Percentiles rank a stretch among this genome's conserved stretches.
phyloP scores from a whole-genome alignment of 2,329 filamentous ascomycete genomes.

The Zarea fungicola region DNA sequence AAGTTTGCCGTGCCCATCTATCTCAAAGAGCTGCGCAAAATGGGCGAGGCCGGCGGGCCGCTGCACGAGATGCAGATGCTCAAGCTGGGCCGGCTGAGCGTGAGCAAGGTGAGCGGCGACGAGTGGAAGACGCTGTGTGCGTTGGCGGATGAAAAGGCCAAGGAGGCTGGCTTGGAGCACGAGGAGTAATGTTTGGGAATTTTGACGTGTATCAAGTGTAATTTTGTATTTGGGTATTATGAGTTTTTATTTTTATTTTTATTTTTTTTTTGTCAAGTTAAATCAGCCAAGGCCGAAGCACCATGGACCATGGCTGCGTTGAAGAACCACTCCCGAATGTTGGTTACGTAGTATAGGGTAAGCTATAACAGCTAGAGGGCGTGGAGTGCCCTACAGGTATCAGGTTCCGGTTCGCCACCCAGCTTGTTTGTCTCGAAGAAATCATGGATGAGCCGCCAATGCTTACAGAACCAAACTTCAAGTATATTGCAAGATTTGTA shows the following conservation, averaged over 20 bases:
- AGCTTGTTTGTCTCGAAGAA: too few species aligned
- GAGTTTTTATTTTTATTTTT: too few species aligned
- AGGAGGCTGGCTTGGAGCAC: constrained; percentile 33
- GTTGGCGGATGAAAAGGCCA: constrained; percentile 42
- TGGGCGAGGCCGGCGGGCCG: constrained; percentile 49
- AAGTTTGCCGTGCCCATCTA: constrained; percentile 71
- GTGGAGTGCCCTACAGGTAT: too few species aligned
- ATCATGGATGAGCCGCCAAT: too few species aligned
- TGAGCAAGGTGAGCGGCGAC: constrained; percentile 57
- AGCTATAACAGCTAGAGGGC: too few species aligned
- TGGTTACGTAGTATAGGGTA: too few species aligned
- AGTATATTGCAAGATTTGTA: too few species aligned
- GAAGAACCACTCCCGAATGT: too few species aligned
- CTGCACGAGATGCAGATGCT: constrained; percentile 77
- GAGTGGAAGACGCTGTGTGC: constrained; percentile 63
- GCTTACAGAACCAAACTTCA: too few species aligned
- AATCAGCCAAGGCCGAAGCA: too few species aligned
- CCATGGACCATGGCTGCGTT: too few species aligned
- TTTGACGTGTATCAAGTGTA: not conserved
- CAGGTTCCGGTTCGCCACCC: too few species aligned
- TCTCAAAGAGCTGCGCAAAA: constrained; percentile 64
- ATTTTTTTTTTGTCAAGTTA: not conserved
- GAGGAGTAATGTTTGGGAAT: constrained; percentile 19
- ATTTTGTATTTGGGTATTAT: not conserved
- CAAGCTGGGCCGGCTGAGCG: constrained; percentile 76